Base-by-base conservation (phyloP, 805 yeast genomes). In the Schwanniomyces vanrijiae region DNA sequence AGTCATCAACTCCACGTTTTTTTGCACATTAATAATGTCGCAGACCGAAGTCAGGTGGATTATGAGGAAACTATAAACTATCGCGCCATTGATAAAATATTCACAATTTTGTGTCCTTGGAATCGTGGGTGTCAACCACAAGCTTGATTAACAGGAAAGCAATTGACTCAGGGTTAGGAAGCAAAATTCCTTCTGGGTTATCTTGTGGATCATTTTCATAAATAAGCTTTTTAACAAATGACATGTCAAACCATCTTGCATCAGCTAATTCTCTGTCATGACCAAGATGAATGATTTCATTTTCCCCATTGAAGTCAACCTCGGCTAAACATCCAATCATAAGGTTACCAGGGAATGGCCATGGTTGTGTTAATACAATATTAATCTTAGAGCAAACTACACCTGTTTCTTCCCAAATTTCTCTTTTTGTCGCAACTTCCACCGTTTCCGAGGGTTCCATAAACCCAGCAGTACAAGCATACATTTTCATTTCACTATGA, bases 371-470 rank as follows among this genome's bases (percentile, higher is more conserved):
- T 56, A 82, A 74, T 19, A 85, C 67, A 44, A 92, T 76, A 43
- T 75, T 66, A 24, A 92, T 86, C 24, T 76, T 64, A 3, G 66
- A 54, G 44, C 82, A 83, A 44, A 68, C 75, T 29, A 90, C 86
- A 6, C 99, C 99, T 4, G 97, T 85, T 65, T 92, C 99, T 64
- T 92, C 99, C 90, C 94, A 91, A 25, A 88, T 86, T 64, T 92
- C 99, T 52, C 99, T 75, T 39, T 84, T 72, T 19, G 92, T 87
- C 10, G 96, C 94, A 40, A 82, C 84, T 65, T 92, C 98, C 18
- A 92, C 82, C 2, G 95, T 82, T 69, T 92, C 99, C 24, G 91
- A 86, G 1, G 97, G 96, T 64, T 92, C 99, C 81, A 92, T 83
- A 65, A 94, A 94, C 3, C 98, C 99, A 3, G 98, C 96, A 44